phyloP scores from a whole-genome alignment of 441 rosid species.

The Hura crepitans region DNA sequence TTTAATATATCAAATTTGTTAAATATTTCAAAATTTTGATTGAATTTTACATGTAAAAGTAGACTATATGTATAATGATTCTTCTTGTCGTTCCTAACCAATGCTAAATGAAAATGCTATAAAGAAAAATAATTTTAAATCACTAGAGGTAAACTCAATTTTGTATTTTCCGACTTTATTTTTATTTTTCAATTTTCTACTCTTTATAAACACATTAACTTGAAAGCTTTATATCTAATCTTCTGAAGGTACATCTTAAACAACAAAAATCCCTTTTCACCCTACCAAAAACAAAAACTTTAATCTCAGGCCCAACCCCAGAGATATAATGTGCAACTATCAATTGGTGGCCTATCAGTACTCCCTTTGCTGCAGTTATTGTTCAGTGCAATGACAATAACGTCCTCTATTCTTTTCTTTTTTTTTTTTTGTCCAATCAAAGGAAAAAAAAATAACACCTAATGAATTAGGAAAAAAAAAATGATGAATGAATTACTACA shows the following conservation, averaged over 20 bases:
- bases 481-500: conserved; percentile 51
- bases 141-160: neutral
- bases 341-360: conserved; percentile 20
- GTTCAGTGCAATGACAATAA: conserved; percentile 24
- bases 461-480: conserved; percentile 22
- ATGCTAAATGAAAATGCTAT: no score
- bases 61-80: no score
- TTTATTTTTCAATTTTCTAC: neutral
- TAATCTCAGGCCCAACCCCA: neutral
- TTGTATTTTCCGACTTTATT: no score
- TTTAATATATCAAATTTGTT: no score
- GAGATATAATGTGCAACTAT: neutral
- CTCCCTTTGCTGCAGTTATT: conserved; percentile 10
- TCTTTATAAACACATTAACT: conserved; percentile 9
- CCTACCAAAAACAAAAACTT: neutral
- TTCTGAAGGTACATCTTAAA: conserved; percentile 1
- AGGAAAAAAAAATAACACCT: conserved; percentile 8
- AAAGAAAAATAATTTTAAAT: neutral
- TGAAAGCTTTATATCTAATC: neutral
- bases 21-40: no score
- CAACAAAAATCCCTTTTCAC: neutral
- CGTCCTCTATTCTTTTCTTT: neutral
- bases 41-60: no score
- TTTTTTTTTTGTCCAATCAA: neutral
- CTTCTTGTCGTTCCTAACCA: no score